Evolutionary conservation across 805 yeast species (phyloP).

Genomic region (Saturnispora bothae): DNA sequence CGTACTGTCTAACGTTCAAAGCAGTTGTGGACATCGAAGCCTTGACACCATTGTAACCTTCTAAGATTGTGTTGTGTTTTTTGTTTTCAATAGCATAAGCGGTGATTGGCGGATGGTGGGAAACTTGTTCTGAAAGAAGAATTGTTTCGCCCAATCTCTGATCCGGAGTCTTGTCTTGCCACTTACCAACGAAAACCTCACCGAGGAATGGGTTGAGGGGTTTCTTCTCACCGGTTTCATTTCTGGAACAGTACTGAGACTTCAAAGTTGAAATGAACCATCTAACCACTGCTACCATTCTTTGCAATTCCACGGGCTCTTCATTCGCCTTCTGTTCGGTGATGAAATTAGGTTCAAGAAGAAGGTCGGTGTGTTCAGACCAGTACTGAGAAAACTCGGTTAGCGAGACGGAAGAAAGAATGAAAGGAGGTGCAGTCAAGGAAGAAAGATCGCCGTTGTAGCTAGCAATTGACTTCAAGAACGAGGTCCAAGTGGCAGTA

Average conservation of each 20-base stretch:
- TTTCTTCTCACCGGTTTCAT: constrained; percentile 86
- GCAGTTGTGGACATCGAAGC: constrained; percentile 72
- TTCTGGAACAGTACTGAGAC: constrained; percentile 89
- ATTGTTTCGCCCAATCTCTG: constrained; percentile 62
- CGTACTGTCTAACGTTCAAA: constrained; percentile 80
- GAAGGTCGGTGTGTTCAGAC: constrained; percentile 84
- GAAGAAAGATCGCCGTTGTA: constrained; percentile 91
- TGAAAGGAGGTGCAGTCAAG: constrained; percentile 95
- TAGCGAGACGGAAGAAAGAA: constrained; percentile 79
- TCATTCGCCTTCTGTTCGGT: constrained; percentile 19
- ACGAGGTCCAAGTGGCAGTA: constrained; percentile 75
- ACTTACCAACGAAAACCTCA: constrained; percentile 84
- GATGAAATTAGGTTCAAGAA: constrained; percentile 58
- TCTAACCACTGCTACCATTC: constrained; percentile 72
- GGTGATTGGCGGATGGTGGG: constrained; percentile 97
- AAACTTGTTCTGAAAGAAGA: constrained; percentile 81
- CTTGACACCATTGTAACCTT: constrained; percentile 85
- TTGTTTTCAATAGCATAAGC: constrained; percentile 78
- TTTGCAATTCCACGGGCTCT: constrained; percentile 43
- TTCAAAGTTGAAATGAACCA: constrained; percentile 90
- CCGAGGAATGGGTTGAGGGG: constrained; percentile 96
- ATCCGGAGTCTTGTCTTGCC: constrained; percentile 48
- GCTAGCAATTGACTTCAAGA: constrained; percentile 80
- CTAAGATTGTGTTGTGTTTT: constrained; percentile 53
- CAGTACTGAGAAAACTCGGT: constrained; percentile 92